Evolutionary conservation across 192 early-diverging fungal genomes (phyloP).

Genomic region (Rhizophagus sp.): DNA sequence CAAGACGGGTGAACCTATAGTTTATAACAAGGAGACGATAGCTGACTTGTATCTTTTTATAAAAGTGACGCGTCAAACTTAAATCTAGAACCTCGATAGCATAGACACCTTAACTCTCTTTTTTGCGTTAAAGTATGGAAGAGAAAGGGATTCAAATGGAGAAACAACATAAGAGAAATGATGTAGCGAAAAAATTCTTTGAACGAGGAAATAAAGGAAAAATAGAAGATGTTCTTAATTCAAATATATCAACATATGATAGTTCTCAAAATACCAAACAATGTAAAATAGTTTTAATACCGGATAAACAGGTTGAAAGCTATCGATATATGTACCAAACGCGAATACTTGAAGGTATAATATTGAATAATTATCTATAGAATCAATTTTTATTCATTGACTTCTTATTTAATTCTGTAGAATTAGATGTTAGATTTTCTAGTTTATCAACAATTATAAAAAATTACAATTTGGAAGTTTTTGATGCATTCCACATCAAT

Average conservation of each 20-base stretch:
- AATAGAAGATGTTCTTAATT: not conserved
- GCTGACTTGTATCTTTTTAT: not conserved
- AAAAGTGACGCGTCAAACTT: not conserved
- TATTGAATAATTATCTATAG: not conserved
- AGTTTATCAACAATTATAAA: constrained; percentile 49
- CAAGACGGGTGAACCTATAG: not conserved
- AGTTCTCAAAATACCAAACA: not conserved
- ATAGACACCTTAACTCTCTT: not conserved
- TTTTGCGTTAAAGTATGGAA: not conserved
- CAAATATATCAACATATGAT: not conserved
- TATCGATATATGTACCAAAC: constrained; percentile 79
- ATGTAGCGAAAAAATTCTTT: not conserved
- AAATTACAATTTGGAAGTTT: constrained; percentile 34
- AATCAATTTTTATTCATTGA: not conserved
- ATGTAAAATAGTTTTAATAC: not conserved
- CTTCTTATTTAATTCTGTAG: not conserved
- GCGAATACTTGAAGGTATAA: constrained; percentile 51
- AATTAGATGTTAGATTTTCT: constrained; percentile 55
- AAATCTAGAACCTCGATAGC: not conserved
- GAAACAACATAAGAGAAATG: not conserved
- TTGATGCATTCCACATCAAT: constrained; percentile 32
- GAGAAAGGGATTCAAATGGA: not conserved
- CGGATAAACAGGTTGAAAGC: constrained; percentile 44
- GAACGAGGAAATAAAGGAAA: not conserved
- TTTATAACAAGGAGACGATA: not conserved